Evolutionary conservation across 1,139 yeast genomes (phyloP).

Genomic region (Geotrichum candidum): DNA sequence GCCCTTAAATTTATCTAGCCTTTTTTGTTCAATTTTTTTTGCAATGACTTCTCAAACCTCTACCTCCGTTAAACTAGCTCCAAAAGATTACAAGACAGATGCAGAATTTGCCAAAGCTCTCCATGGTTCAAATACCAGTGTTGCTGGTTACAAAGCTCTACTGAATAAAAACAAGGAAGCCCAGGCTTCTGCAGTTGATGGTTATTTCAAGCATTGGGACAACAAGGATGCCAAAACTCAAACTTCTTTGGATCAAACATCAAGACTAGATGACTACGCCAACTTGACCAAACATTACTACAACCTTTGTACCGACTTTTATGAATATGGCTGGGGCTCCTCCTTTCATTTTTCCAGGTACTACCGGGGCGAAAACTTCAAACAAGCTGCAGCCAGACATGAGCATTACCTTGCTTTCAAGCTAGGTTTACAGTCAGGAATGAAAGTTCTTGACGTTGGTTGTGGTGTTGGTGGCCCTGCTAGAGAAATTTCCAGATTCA

Average conservation of each 20-base stretch:
- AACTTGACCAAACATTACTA: conserved; percentile 90
- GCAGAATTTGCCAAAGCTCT: conserved; percentile 70
- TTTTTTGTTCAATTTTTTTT: neutral
- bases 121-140: conserved; percentile 54
- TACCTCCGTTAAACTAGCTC: conserved; percentile 34
- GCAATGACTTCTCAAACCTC: neutral
- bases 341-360: conserved; percentile 95
- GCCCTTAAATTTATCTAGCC: too few species aligned
- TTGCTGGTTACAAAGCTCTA: conserved; percentile 71
- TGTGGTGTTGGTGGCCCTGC: conserved; percentile 99
- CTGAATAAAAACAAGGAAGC: conserved; percentile 72
- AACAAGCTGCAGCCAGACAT: conserved; percentile 93
- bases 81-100: conserved; percentile 36
- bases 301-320: conserved; percentile 90
- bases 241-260: conserved; percentile 58
- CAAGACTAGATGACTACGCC: conserved; percentile 78
- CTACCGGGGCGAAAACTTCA: conserved; percentile 87
- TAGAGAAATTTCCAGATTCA: conserved; percentile 87
- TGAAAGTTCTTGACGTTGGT: conserved; percentile 94
- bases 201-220: conserved; percentile 96
- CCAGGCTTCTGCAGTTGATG: conserved; percentile 74
- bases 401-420: conserved; percentile 90
- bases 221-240: conserved; percentile 47
- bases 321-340: conserved; percentile 99
- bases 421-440: conserved; percentile 70